Evolutionary conservation across 306 rosid genomes (phyloP).

Genomic region (Glycyrrhiza uralensis): DNA sequence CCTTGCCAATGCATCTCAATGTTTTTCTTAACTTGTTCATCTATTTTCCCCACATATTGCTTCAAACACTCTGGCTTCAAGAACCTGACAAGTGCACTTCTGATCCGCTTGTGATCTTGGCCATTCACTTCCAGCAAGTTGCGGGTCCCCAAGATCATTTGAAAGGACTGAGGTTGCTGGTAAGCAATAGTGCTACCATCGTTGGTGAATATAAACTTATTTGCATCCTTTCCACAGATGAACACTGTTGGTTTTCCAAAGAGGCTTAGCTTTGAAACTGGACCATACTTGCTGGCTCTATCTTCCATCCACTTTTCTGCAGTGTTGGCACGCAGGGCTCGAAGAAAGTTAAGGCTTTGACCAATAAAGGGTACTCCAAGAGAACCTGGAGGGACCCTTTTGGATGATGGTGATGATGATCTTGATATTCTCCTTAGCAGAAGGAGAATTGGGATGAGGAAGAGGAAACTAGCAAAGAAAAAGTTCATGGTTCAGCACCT

Average conservation of each 20-base stretch:
- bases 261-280: constrained; percentile 60
- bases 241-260: constrained; percentile 70
- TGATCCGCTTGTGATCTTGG: constrained; percentile 56
- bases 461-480: constrained; percentile 23
- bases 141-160: constrained; percentile 47
- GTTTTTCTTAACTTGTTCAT: constrained; percentile 48
- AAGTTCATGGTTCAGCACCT: no score
- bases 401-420: constrained; percentile 33
- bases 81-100: constrained; percentile 55
- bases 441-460: constrained; percentile 40
- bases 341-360: constrained; percentile 53
- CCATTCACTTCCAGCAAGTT: constrained; percentile 45
- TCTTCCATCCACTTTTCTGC: constrained; percentile 56
- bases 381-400: constrained; percentile 61
- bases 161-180: constrained; percentile 45
- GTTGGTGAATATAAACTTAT: constrained; percentile 47
- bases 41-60: constrained; percentile 55
- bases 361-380: constrained; percentile 63
- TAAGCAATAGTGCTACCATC: constrained; percentile 13
- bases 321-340: constrained; percentile 53
- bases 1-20: constrained; percentile 63
- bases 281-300: constrained; percentile 55
- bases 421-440: constrained; percentile 32
- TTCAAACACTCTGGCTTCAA: constrained; percentile 71
- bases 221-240: constrained; percentile 58